A percentile compares a stretch with the other conserved stretches of the same genome.
These are phyloP conservation scores for Rutidosis leptorrhynchoides DNA, from an alignment of 129 eudicot genomes.

Conservation along the genomic window DNA sequence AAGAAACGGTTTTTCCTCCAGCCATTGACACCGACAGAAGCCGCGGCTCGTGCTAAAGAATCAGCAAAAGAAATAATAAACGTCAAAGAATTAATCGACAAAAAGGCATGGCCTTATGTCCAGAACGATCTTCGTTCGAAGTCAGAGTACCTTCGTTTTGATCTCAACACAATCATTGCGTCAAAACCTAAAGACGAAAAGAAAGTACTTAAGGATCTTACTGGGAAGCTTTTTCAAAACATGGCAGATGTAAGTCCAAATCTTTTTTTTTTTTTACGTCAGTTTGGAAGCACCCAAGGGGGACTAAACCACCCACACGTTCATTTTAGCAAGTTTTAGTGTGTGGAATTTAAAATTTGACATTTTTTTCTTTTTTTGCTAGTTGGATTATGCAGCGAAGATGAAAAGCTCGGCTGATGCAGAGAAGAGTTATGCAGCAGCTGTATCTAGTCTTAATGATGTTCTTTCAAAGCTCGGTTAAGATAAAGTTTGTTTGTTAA, in stretches of 20 bases:
- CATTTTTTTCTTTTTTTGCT: not conserved
- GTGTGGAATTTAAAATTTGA: not conserved
- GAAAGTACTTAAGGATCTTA: slow-evolving; percentile 63
- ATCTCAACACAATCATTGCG: slow-evolving; percentile 84
- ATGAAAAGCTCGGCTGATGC: slow-evolving; percentile 75
- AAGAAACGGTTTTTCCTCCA: slow-evolving; percentile 75
- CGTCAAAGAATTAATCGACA: slow-evolving; percentile 65
- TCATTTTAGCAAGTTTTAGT: not conserved
- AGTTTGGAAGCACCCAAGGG: too few relatives aligned
- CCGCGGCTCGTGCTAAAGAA: slow-evolving; percentile 74
- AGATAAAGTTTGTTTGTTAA: slow-evolving; percentile 35
- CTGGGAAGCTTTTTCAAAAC: slow-evolving; percentile 67
- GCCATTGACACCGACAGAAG: slow-evolving; percentile 67
- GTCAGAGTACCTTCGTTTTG: slow-evolving; percentile 80
- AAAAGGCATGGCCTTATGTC: slow-evolving; percentile 98
- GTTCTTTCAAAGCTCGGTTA: slow-evolving; percentile 90
- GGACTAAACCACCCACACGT: too few relatives aligned
- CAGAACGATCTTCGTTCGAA: slow-evolving; percentile 80
- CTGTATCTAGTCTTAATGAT: slow-evolving; percentile 65
- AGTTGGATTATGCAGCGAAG: slow-evolving; percentile 98
- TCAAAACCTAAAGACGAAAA: slow-evolving; percentile 78
- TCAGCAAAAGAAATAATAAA: slow-evolving; percentile 87
- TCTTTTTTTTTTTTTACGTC: too few relatives aligned
- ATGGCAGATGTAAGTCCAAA: slow-evolving; percentile 63
- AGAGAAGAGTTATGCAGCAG: slow-evolving; percentile 76